Percentiles rank a stretch among this genome's conserved stretches.
Conservation (phyloP, 163 green algal species). For the Volvox carteri region DNA sequence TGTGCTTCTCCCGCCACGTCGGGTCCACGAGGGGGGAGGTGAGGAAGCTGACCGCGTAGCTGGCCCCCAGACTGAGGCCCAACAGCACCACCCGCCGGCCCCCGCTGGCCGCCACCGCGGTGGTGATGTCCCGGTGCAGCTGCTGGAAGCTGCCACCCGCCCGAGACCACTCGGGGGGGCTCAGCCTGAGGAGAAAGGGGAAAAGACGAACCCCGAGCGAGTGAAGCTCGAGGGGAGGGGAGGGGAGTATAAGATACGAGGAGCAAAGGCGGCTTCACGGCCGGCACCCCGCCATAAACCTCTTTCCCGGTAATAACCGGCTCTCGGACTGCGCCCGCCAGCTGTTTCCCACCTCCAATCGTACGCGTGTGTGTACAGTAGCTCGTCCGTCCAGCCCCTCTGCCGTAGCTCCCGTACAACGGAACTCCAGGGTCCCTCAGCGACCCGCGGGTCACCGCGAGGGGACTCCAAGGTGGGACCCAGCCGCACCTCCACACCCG, state of each 20-base stretch:
- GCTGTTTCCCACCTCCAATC: too few relatives aligned
- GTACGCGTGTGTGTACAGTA: slow-evolving; percentile 29
- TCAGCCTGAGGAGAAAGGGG: slow-evolving; percentile 30
- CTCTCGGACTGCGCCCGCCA: too few relatives aligned
- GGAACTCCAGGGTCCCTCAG: not conserved
- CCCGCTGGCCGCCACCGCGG: not conserved
- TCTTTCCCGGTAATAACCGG: too few relatives aligned
- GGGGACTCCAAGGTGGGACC: not conserved
- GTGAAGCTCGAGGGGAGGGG: not conserved
- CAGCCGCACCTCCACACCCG: slow-evolving; percentile 30
- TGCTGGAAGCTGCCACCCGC: slow-evolving; percentile 33
- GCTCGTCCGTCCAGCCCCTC: slow-evolving; percentile 22
- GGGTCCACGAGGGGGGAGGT: not conserved
- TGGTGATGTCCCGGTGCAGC: slow-evolving; percentile 1
- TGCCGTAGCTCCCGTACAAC: not conserved
- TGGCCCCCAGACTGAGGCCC: slow-evolving; percentile 45
- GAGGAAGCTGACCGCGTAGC: slow-evolving; percentile 38
- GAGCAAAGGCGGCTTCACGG: not conserved
- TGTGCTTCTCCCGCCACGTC: slow-evolving; percentile 37
- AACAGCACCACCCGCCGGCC: slow-evolving; percentile 44
- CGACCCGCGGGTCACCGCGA: not conserved
- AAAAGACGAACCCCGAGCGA: too few relatives aligned
- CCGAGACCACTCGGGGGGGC: not conserved
- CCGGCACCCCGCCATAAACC: too few relatives aligned
- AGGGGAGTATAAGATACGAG: not conserved